Evolutionary conservation across 768 basidiomycete genomes (phyloP), one percentile per base, ranked within the genome.

Genomic region (Tulasnella calospora): DNA sequence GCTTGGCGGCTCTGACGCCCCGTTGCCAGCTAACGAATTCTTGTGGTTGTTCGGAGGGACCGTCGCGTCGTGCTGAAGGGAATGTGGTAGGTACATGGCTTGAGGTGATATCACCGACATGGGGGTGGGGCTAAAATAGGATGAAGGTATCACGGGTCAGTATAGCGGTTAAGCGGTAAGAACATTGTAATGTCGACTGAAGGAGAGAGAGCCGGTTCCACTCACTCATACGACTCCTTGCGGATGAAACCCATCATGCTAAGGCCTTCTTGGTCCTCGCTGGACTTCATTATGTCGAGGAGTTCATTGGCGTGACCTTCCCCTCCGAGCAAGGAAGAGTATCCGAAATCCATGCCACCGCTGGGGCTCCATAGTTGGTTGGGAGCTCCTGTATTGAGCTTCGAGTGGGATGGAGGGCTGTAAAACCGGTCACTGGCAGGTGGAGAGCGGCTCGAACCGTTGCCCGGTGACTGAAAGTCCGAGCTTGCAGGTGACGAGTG

Each of bases 181-280:
- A 4, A 36, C 1, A 61, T 78, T 78, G 13, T 38, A 78, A 71
- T 72, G 27, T 38, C 23, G 70, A 78, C 69, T 72, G 71, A 17
- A n/a, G 2, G 19, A 51, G 19, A 36, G 19, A 36, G 10, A 2
- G 51, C 30, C 2, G 17, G 23, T 15, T 27, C 35, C n/a, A 78
- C 77, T 70, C 70, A 78, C 77, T 78, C 77, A 44, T 72, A 78
- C 19, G 77, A 61, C 30, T 78, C 77, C 40, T 78, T 67, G 27
- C 44, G 77, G 40, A 72, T 78, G 30, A 78, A 78, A 1, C 69
- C 67, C 30, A 67, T 72, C 35, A 78, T 72, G 13, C 36, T 71
- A 21, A 44, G 61, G 35, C 41, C 77, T 19, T 78, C 69, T 17
- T 72, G 41, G 21, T 78, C 77, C 19, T 78, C 77, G 44, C 71